Evolutionary conservation across 169 alveolate genomes (phyloP).

Genomic region (Plasmodium vinckei): DNA sequence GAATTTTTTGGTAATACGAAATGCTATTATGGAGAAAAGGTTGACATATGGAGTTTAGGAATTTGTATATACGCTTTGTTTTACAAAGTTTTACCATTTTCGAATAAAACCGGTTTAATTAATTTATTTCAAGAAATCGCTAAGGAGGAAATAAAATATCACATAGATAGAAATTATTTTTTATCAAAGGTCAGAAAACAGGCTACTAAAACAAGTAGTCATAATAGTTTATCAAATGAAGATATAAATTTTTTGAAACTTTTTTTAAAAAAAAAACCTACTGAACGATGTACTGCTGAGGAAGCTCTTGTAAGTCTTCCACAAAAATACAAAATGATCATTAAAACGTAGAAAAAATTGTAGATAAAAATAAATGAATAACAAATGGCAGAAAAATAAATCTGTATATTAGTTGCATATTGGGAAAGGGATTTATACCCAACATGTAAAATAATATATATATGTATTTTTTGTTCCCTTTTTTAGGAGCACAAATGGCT

Average conservation of each 20-base stretch:
- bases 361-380: too few species aligned
- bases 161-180: constrained; percentile 24
- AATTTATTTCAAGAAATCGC: constrained; percentile 35
- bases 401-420: too few species aligned
- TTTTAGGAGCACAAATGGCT: constrained; percentile 51
- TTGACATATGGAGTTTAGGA: constrained; percentile 63
- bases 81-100: constrained; percentile 40
- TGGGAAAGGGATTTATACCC: too few species aligned
- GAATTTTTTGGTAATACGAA: constrained; percentile 27
- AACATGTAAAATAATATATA: background rate
- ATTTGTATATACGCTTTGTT: constrained; percentile 45
- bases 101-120: constrained; percentile 6
- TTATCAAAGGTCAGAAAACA: constrained; percentile 27
- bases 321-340: background rate
- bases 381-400: too few species aligned
- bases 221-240: constrained; percentile 9
- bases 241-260: constrained; percentile 43
- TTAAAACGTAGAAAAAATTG: background rate
- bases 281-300: constrained; percentile 13
- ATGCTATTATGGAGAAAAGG: constrained; percentile 43
- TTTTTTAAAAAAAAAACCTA: constrained; percentile 23
- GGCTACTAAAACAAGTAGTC: background rate
- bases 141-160: constrained; percentile 33
- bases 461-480: background rate
- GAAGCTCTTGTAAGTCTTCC: constrained; percentile 21